Evolutionary conservation across 805 yeast genomes (phyloP), one percentile per base, ranked within the genome.

Genomic region (Nakazawaea ernobii): DNA sequence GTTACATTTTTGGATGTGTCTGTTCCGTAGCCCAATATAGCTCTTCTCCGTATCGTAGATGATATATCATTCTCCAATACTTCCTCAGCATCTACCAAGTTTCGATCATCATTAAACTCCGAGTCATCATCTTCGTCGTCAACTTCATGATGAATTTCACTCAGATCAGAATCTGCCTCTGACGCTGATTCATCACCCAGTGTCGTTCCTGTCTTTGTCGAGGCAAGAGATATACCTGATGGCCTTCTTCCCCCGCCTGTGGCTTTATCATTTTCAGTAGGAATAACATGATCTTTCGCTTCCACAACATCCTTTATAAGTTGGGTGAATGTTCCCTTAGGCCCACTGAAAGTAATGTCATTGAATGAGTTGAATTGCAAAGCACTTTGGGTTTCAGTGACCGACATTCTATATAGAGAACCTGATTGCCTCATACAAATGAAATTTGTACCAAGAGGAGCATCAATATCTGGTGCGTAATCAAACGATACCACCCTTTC

Each of bases 361-460:
- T 86, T 86, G 55, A 71, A 75, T 0, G 92, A 79, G 54, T 81
- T 86, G 63, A 90, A 85, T 13, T 69, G 70, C 8, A 85, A 60
- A 8, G 81, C 71, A 33, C 80, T 79, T 30, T 81, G 81, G 43
- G 85, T 76, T 59, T 86, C 92, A 1, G 70, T 65, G 0, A 84
- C 86, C 0, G 84, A 77, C 91, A 86, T 86, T 49, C 84, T 72
- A 63, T 86, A 90, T 0, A 90, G 82, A 45, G 87, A 84, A 3
- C 97, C 97, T 1, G 95, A 86, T 57, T 88, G 95, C 53, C 97
- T 71, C 85, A 91, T 84, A 62, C 97, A 90, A 28, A 91, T 80
- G 49, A 87, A 72, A 55, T 84, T 80, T 8, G 86, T 75, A 1
- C 79, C 75, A 20, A 81, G 73, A n/a, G 61, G 65, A 2, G 79